Conservation (phyloP, 2,329 filamentous ascomycete species). For the Aspergillus sp. region DNA sequence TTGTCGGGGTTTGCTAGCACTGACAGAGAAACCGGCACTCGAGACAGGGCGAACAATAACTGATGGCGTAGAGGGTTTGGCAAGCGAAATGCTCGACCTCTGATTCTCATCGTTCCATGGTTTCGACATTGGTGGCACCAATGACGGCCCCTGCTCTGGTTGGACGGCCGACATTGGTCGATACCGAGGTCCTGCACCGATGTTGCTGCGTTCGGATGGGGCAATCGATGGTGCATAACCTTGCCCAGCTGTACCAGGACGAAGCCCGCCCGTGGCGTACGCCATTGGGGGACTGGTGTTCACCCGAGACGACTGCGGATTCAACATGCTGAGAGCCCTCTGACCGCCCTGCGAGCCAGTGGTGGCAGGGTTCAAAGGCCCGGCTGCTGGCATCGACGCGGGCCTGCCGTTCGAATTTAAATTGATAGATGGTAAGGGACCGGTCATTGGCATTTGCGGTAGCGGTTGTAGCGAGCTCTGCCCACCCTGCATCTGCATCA, state of each 20-base stretch:
- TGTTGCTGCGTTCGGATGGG: slow-evolving; percentile 88
- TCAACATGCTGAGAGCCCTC: slow-evolving; percentile 79
- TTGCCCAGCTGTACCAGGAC: slow-evolving; percentile 20
- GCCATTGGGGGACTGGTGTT: slow-evolving; percentile 28
- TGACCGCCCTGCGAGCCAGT: slow-evolving; percentile 25
- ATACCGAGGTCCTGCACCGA: slow-evolving; percentile 84
- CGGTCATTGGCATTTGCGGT: slow-evolving; percentile 23
- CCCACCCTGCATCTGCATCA: slow-evolving; percentile 56
- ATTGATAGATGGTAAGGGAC: slow-evolving; percentile 18
- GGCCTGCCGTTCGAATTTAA: slow-evolving; percentile 32
- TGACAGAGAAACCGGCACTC: slow-evolving; percentile 12
- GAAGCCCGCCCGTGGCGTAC: slow-evolving; percentile 19
- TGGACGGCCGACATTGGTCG: slow-evolving; percentile 71
- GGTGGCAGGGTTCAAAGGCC: slow-evolving; percentile 15
- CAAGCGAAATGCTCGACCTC: slow-evolving; percentile 15
- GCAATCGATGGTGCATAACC: slow-evolving; percentile 85
- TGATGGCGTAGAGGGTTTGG: slow-evolving; percentile 18
- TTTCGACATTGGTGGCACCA: slow-evolving; percentile 27
- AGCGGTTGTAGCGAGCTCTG: slow-evolving; percentile 26
- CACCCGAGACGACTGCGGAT: slow-evolving; percentile 48
- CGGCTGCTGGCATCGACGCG: slow-evolving; percentile 42
- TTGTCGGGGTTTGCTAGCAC: slow-evolving; percentile 8
- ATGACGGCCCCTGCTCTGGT: slow-evolving; percentile 26
- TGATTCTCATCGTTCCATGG: slow-evolving; percentile 33
- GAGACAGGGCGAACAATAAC: slow-evolving; percentile 26